These are phyloP conservation scores for Solanum ossicruentum DNA, from an alignment of 257 asterid species.

Conservation along the genomic window DNA sequence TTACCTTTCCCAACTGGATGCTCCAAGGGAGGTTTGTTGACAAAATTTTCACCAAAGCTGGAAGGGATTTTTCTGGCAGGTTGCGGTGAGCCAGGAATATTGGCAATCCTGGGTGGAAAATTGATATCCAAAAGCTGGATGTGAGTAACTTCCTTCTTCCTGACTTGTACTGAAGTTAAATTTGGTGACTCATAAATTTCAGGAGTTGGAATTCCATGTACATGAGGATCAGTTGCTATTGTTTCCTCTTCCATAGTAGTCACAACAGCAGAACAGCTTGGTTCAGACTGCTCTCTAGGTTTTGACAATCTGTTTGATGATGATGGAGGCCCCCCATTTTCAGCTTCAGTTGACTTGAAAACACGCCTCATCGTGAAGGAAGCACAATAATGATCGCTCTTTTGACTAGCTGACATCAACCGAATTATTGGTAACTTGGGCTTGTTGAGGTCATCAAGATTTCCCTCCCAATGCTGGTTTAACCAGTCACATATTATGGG, in stretches of 20 bases:
- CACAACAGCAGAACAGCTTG: conserved; percentile 25
- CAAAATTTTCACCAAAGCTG: conserved; percentile 29
- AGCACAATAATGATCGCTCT: conserved; percentile 81
- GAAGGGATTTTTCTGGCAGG: conserved; percentile 24
- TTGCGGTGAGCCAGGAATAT: conserved; percentile 24
- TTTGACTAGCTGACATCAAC: conserved; percentile 87
- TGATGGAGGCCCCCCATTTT: conserved; percentile 47
- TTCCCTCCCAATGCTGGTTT: conserved; percentile 94
- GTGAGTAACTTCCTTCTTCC: conserved; percentile 44
- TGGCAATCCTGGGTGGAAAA: conserved; percentile 62
- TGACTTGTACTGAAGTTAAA: conserved; percentile 38
- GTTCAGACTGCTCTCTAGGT: conserved; percentile 31
- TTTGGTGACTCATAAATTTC: conserved; percentile 63
- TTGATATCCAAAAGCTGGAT: conserved; percentile 81
- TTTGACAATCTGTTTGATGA: conserved; percentile 30
- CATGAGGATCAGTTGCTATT: conserved; percentile 16
- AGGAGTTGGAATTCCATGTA: conserved; percentile 66
- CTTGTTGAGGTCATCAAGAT: conserved; percentile 83
- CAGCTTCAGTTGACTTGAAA: conserved; percentile 59
- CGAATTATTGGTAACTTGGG: conserved; percentile 73
- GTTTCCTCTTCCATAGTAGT: conserved; percentile 24
- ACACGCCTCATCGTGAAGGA: conserved; percentile 84
- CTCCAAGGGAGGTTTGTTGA: conserved; percentile 5
- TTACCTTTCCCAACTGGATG: conserved; percentile 5
- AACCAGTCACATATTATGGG: conserved; percentile 90